Base-by-base conservation (phyloP, 257 asterid species). In the Nicotiana tomentosiformis region DNA sequence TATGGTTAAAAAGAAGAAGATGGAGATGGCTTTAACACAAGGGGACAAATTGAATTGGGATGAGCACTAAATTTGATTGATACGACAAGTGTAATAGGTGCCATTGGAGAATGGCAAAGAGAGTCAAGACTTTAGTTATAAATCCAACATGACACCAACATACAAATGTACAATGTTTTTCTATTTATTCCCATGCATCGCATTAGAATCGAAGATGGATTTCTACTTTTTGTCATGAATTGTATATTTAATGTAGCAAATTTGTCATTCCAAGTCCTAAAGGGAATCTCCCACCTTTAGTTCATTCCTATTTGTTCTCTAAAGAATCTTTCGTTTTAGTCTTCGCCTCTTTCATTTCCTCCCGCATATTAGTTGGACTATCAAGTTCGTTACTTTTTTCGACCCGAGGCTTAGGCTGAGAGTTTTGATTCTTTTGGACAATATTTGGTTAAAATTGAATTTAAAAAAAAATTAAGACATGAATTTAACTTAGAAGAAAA, bases 101-200 rank as follows among this genome's bases (percentile, higher is more conserved):
- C 14, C 6, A 72, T 72, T 72, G 62, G 79, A 46, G 62, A 33
- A 49, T 74, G 12, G 8, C 20, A 74, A 74, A 74, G 39, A 23
- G 58, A n/a, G 33, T 72, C 23, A 23, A 23, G 26, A 74, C 80
- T 74, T 74, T 74, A 74, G 12, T 70, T 43, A 17, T 20, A 70
- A 33, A 49, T 74, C 16, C 7, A 43, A 70, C 35, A 43, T 43
- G 60, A 39, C 61, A 23, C 43, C 61, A 49, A 46, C 43, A 35
- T 74, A 51, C 49, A 39, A 39, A 39, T 39, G 10, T 39, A 72
- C 80, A 49, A 74, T 74, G 43, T 74, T 49, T 23, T 74, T 74
- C 80, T 74, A 49, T 74, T 74, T 49, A 74, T 26, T 26, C 43
- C 80, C 62, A 74, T 74, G 62, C 80, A 74, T 23, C 26, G 11